phyloP scores from a whole-genome alignment of 2,329 filamentous ascomycete genomes.

The Elsinoe perseae region DNA sequence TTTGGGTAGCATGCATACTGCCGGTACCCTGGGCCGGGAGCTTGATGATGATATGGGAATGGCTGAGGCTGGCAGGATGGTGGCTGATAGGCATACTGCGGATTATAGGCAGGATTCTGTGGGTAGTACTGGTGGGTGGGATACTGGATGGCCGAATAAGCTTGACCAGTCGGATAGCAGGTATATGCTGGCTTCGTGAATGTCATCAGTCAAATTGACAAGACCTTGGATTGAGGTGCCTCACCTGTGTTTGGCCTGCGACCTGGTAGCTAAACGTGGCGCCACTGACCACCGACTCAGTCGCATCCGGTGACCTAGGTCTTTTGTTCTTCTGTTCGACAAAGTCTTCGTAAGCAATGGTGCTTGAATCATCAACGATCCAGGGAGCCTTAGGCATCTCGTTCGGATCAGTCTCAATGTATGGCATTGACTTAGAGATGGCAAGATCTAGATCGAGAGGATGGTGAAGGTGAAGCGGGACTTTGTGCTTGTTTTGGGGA shows the following conservation, averaged over 20 bases:
- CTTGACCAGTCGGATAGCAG: constrained; percentile 3
- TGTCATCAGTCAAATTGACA: background rate
- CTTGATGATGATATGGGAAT: background rate
- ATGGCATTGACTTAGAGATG: constrained; percentile 4
- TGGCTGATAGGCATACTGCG: constrained; percentile 5
- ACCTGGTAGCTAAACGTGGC: constrained; percentile 6
- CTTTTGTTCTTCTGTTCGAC: constrained; percentile 10
- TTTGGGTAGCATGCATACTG: constrained; percentile 13
- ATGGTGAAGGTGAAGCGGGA: background rate
- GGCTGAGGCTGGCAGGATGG: background rate
- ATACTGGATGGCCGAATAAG: background rate
- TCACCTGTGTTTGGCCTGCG: background rate
- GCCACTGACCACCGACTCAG: constrained; percentile 9
- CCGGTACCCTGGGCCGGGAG: constrained; percentile 1
- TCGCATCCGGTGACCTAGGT: background rate
- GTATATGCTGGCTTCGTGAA: constrained; percentile 1
- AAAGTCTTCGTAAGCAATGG: constrained; percentile 16
- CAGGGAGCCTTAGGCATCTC: background rate
- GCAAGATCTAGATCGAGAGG: background rate
- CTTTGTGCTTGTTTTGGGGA: background rate
- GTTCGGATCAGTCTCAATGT: background rate
- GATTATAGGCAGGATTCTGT: background rate
- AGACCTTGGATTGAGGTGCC: background rate
- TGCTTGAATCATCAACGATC: constrained; percentile 15
- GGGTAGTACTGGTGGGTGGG: constrained; percentile 11